Percentiles rank a stretch among this genome's conserved stretches.
Conservation (phyloP, 441 rosid species). For the Erodium chrysanthum region DNA sequence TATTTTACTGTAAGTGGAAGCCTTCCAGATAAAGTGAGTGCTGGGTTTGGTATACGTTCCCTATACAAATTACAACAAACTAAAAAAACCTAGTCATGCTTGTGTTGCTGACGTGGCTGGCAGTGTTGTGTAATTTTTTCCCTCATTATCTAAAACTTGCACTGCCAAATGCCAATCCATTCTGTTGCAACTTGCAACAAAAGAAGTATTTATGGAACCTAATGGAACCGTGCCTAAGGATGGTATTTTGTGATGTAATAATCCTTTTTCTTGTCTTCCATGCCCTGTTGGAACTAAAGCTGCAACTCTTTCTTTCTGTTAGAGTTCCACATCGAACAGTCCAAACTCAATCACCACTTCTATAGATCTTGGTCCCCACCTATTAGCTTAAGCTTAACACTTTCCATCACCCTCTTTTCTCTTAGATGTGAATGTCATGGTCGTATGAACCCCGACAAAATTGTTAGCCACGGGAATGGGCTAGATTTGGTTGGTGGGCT, state of each 20-base stretch:
- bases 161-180: background rate
- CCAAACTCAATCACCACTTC: background rate
- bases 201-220: background rate
- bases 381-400: background rate
- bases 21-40: background rate
- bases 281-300: background rate
- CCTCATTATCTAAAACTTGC: background rate
- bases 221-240: too few species aligned
- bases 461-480: background rate
- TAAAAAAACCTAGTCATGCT: background rate
- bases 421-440: background rate
- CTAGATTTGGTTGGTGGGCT: background rate
- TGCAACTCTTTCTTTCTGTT: background rate
- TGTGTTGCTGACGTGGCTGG: background rate
- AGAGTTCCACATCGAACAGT: background rate
- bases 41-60: background rate
- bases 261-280: background rate
- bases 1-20: background rate
- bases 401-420: background rate
- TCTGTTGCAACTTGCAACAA: background rate
- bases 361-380: background rate
- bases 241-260: background rate
- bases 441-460: background rate
- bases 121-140: background rate
- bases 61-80: background rate